phyloP scores from a whole-genome alignment of 1,284 basidiomycete species.

The Cryptococcus maquisensis region DNA sequence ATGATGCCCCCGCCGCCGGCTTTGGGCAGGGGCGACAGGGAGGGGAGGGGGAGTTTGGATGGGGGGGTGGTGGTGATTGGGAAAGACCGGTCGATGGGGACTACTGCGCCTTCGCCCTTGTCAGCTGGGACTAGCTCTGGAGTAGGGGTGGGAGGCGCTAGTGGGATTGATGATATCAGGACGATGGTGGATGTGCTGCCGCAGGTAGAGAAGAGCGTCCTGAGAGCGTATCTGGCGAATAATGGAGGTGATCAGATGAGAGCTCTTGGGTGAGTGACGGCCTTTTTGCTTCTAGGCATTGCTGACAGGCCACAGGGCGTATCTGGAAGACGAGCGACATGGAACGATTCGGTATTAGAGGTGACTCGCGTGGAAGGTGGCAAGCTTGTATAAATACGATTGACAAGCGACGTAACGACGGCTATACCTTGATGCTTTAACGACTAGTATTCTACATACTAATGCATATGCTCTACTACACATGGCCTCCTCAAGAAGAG shows the following conservation, averaged over 20 bases:
- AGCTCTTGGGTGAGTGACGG: conserved; percentile 58
- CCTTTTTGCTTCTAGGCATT: neutral
- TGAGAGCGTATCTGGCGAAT: conserved; percentile 67
- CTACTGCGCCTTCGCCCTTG: neutral
- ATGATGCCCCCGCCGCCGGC: conserved; percentile 1
- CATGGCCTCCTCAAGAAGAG: conserved; percentile 24
- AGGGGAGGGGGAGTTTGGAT: neutral
- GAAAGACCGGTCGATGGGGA: too few relatives aligned
- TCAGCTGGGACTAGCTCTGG: conserved; percentile 18
- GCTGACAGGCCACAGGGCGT: conserved; percentile 54
- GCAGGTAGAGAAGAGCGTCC: conserved; percentile 63
- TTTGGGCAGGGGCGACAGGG: neutral
- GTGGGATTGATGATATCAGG: conserved; percentile 50
- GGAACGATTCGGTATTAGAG: conserved; percentile 52
- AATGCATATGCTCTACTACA: too few relatives aligned
- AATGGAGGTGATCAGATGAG: conserved; percentile 65
- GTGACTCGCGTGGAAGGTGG: too few relatives aligned
- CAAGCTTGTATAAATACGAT: too few relatives aligned
- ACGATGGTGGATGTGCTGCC: conserved; percentile 70
- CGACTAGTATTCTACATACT: too few relatives aligned
- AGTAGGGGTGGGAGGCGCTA: conserved; percentile 10
- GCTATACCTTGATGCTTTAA: too few relatives aligned
- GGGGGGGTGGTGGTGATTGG: neutral
- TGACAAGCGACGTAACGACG: too few relatives aligned
- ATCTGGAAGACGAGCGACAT: conserved; percentile 79